Conservation (phyloP, 2,329 filamentous ascomycete genomes). For the Colletotrichum sp. region DNA sequence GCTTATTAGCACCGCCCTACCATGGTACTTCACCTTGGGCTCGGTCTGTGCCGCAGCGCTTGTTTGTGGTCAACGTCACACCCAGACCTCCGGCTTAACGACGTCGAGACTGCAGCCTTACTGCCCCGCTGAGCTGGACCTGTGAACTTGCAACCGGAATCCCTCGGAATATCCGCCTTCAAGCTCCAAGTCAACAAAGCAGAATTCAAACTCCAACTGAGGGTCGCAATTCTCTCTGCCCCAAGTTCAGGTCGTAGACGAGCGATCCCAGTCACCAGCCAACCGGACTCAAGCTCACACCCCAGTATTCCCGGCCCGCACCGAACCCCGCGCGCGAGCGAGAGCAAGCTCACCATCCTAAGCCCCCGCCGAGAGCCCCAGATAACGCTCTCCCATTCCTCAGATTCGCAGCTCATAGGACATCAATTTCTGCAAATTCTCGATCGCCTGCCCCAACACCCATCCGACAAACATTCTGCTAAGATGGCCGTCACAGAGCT, state of each 20-base stretch:
- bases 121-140: background rate
- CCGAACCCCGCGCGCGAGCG: slow-evolving; percentile 8
- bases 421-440: background rate
- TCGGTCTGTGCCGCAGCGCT: slow-evolving; percentile 9
- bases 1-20: background rate
- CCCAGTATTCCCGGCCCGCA: slow-evolving; percentile 6
- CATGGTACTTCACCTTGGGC: background rate
- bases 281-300: background rate
- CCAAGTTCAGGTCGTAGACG: background rate
- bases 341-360: background rate
- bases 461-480: background rate
- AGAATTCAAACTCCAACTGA: background rate
- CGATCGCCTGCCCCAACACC: too few species aligned
- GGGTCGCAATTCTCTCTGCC: background rate
- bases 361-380: background rate
- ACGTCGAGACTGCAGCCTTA: background rate
- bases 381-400: background rate
- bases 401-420: background rate
- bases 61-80: slow-evolving; percentile 10
- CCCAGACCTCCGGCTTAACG: background rate
- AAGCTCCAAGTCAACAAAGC: background rate
- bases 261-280: background rate
- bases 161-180: background rate
- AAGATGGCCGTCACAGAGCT: slow-evolving; percentile 46
- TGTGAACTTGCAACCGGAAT: background rate